phyloP scores from a whole-genome alignment of 805 yeast species.

The Blastobotrys parvus region DNA sequence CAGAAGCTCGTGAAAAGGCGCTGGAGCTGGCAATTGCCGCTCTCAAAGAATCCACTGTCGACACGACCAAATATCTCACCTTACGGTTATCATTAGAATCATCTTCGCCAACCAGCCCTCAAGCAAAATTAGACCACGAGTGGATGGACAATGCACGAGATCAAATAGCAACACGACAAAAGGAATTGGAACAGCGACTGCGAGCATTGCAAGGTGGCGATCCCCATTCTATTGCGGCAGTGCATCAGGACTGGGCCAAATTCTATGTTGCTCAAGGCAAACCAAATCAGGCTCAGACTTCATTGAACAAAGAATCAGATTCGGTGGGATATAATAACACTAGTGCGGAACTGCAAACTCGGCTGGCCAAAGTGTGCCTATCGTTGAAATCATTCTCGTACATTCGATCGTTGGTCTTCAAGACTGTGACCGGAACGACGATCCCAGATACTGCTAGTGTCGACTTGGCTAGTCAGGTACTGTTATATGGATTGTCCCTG shows the following conservation, averaged over 20 bases:
- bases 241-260: neutral
- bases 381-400: neutral
- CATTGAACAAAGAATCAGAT: neutral
- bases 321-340: neutral
- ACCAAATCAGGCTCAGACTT: neutral
- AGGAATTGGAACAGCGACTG: neutral
- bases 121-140: neutral
- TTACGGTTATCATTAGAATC: neutral
- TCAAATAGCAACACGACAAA: neutral
- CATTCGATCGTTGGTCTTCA: neutral
- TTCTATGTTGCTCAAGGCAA: neutral
- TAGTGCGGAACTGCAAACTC: neutral
- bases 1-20: neutral
- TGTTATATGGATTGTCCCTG: neutral
- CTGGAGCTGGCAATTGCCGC: neutral
- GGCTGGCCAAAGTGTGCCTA: neutral
- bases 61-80: neutral
- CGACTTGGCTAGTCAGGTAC: neutral
- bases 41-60: neutral
- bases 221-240: neutral
- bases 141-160: neutral
- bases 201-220: neutral
- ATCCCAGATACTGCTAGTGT: neutral
- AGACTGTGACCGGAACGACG: neutral
- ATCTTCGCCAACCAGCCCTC: neutral